phyloP scores from a whole-genome alignment of 805 yeast genomes.

The Candida insectorum region DNA sequence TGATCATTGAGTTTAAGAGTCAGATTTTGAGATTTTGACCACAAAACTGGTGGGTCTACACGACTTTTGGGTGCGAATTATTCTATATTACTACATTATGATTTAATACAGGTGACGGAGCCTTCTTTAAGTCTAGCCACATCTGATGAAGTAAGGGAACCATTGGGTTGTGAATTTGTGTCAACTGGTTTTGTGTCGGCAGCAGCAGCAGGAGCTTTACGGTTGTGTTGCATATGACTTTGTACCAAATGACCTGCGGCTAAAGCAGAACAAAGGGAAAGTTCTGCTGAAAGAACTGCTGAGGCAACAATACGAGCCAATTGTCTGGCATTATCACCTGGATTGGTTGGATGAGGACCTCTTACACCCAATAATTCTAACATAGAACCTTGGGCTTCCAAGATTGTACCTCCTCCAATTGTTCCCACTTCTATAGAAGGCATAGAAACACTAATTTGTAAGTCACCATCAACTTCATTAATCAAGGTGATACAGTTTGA shows the following conservation, averaged over 20 bases:
- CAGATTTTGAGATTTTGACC: not conserved
- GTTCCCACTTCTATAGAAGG: conserved; percentile 99
- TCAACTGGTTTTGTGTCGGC: conserved; percentile 1
- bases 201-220: conserved; percentile 52
- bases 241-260: conserved; percentile 99
- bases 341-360: conserved; percentile 91
- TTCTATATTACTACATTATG: conserved; percentile 26
- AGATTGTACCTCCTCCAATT: conserved; percentile 97
- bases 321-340: conserved; percentile 94
- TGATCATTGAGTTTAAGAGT: conserved; percentile 2
- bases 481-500: conserved; percentile 96
- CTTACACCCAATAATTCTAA: conserved; percentile 88
- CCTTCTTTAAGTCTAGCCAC: conserved; percentile 48
- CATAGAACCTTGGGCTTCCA: conserved; percentile 97
- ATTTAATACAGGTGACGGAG: conserved; percentile 69
- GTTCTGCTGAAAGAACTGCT: conserved; percentile 93
- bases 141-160: conserved; percentile 10
- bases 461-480: conserved; percentile 65
- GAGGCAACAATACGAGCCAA: conserved; percentile 91
- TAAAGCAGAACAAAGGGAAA: conserved; percentile 90
- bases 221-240: conserved; percentile 94
- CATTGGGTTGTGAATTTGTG: conserved; percentile 11
- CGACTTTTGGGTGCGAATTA: not conserved
- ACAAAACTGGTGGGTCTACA: not conserved
- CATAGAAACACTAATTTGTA: conserved; percentile 95